phyloP scores from a whole-genome alignment of 108 stramenopile species.

The Parietichytrium sp. region DNA sequence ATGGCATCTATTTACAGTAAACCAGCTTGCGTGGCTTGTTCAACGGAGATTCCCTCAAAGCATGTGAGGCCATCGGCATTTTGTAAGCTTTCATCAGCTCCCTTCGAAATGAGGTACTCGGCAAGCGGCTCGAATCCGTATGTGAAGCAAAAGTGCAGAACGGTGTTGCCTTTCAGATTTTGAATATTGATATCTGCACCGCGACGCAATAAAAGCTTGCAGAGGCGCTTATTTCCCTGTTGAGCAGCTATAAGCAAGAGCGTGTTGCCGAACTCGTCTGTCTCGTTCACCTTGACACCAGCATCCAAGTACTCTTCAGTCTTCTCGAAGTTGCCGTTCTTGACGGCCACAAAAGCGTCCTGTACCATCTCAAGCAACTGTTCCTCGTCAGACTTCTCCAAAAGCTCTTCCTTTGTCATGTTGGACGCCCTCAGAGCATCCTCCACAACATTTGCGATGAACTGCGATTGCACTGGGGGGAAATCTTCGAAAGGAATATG shows the following conservation, averaged over 20 bases:
- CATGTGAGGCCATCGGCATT: slow-evolving; percentile 59
- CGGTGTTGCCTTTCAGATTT: slow-evolving; percentile 61
- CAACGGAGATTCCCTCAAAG: slow-evolving; percentile 57
- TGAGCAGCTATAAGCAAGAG: slow-evolving; percentile 59
- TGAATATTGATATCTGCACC: slow-evolving; percentile 67
- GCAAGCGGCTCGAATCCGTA: slow-evolving; percentile 48
- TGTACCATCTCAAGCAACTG: background rate
- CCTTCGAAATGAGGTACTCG: slow-evolving; percentile 59
- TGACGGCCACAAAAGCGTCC: slow-evolving; percentile 16
- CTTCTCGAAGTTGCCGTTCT: background rate
- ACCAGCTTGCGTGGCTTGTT: no score
- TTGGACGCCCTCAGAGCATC: background rate
- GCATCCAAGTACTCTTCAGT: background rate
- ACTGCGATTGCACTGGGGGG: background rate
- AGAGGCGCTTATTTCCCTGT: slow-evolving; percentile 60
- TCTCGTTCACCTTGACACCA: slow-evolving; percentile 42
- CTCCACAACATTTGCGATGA: slow-evolving; percentile 10
- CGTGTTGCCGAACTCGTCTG: slow-evolving; percentile 64
- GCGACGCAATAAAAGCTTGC: slow-evolving; percentile 59
- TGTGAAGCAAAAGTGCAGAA: slow-evolving; percentile 63
- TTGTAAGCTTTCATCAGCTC: slow-evolving; percentile 57
- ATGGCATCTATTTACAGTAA: no score
- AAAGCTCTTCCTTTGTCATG: slow-evolving; percentile 10
- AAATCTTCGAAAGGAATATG: slow-evolving; percentile 25
- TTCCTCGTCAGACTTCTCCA: slow-evolving; percentile 17